Conservation (phyloP, 352 stramenopile genomes). For the Pythium dissimile region DNA sequence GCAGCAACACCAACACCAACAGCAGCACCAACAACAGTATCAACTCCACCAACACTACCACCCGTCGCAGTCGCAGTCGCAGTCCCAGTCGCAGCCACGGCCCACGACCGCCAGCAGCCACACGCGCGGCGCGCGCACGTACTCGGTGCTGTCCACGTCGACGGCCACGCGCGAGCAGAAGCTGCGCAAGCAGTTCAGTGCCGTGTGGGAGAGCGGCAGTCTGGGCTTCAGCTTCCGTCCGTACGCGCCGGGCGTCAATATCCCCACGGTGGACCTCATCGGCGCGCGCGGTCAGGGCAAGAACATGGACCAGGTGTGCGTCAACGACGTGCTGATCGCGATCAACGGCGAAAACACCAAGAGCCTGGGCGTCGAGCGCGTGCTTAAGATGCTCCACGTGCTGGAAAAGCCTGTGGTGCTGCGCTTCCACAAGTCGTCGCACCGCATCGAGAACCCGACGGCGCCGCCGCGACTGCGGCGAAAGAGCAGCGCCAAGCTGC, state of each 20-base stretch:
- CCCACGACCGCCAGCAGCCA: not conserved
- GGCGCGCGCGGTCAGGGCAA: slow-evolving; percentile 48
- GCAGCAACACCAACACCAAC: slow-evolving; percentile 12
- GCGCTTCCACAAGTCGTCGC: slow-evolving; percentile 75
- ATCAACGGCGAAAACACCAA: slow-evolving; percentile 83
- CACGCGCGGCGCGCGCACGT: slow-evolving; percentile 7
- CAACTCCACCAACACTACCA: not conserved
- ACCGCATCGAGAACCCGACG: slow-evolving; percentile 44
- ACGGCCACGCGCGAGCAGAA: slow-evolving; percentile 35
- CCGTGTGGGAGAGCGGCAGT: slow-evolving; percentile 64
- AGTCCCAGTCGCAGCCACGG: not conserved
- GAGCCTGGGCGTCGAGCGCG: slow-evolving; percentile 63
- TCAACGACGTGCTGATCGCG: slow-evolving; percentile 80
- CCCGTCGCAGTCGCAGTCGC: slow-evolving; percentile 5
- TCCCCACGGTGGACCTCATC: slow-evolving; percentile 75
- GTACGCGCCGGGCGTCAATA: slow-evolving; percentile 63
- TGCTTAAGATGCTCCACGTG: slow-evolving; percentile 71
- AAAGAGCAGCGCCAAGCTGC: slow-evolving; percentile 15
- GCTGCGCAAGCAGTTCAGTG: slow-evolving; percentile 68
- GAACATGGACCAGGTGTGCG: slow-evolving; percentile 68
- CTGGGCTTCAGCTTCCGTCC: slow-evolving; percentile 72
- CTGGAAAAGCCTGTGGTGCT: slow-evolving; percentile 74
- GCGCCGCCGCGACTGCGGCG: slow-evolving; percentile 5
- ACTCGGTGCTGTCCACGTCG: slow-evolving; percentile 24
- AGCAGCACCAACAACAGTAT: not conserved